A percentile compares a stretch with the other conserved stretches of the same genome.
These are phyloP conservation scores for Dacryopinax primogenitus DNA, from an alignment of 768 basidiomycete genomes.

Conservation along the genomic window DNA sequence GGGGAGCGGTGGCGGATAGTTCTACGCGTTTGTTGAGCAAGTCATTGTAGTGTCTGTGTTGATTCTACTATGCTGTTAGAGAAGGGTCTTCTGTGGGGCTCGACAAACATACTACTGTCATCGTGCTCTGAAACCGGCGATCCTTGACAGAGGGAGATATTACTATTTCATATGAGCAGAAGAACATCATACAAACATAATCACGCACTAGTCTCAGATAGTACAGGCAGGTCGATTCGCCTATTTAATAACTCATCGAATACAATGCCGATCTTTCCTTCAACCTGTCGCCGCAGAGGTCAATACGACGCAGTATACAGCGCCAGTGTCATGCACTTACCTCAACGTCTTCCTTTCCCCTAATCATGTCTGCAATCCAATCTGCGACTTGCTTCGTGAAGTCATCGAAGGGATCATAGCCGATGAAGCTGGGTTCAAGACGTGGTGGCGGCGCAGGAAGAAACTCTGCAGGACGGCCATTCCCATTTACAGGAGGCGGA, in stretches of 20 bases:
- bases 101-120: constrained; percentile 56
- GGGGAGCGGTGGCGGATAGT: constrained; percentile 39
- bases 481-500: neutral
- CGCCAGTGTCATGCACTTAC: constrained; percentile 21
- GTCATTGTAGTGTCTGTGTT: constrained; percentile 77
- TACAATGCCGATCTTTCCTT: constrained; percentile 77
- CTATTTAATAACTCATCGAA: constrained; percentile 42
- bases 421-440: constrained; percentile 52
- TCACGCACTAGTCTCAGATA: constrained; percentile 71
- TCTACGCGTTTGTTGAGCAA: constrained; percentile 75
- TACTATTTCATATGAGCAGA: constrained; percentile 36
- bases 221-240: constrained; percentile 54
- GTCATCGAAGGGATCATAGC: constrained; percentile 83
- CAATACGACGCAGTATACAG: neutral
- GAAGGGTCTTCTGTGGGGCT: neutral
- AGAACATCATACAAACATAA: neutral
- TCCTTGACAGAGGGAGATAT: constrained; percentile 48
- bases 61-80: constrained; percentile 38
- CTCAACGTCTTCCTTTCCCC: constrained; percentile 46
- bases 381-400: constrained; percentile 86
- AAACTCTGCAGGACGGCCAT: neutral
- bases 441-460: constrained; percentile 13
- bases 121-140: constrained; percentile 79
- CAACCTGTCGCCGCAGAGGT: constrained; percentile 33
- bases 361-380: constrained; percentile 48